phyloP scores from a whole-genome alignment of 2,329 filamentous ascomycete genomes.

The Graphium sp. region DNA sequence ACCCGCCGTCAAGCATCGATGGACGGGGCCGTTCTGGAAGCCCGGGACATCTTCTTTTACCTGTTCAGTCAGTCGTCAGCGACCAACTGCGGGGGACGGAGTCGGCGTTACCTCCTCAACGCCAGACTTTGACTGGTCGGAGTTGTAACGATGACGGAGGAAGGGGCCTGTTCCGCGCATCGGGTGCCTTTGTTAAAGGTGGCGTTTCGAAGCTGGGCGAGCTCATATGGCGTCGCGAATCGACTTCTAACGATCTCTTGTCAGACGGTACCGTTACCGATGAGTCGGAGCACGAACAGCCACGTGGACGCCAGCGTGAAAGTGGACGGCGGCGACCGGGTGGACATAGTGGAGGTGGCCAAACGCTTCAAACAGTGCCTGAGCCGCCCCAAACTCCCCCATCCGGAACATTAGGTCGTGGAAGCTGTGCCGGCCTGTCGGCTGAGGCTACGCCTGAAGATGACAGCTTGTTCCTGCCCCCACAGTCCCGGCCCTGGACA shows the following conservation, averaged over 20 bases:
- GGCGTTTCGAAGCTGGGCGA: conserved; percentile 39
- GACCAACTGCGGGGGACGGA: conserved; percentile 16
- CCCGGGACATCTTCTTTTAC: conserved; percentile 17
- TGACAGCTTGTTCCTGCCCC: no score
- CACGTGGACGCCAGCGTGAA: conserved; percentile 21
- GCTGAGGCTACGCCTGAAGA: no score
- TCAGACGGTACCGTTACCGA: conserved; percentile 24
- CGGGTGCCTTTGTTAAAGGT: conserved; percentile 45
- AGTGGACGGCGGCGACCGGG: no score
- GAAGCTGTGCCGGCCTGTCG: no score
- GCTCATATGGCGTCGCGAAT: conserved; percentile 35
- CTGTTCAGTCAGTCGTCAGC: conserved; percentile 24
- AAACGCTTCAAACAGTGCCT: no score
- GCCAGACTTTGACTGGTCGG: conserved; percentile 2
- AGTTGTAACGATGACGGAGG: conserved; percentile 31
- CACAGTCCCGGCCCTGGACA: no score
- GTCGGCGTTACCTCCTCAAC: no score
- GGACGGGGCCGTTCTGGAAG: conserved; percentile 16
- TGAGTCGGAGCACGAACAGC: conserved; percentile 28
- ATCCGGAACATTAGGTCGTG: no score
- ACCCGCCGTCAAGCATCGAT: neutral
- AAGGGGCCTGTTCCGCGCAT: conserved; percentile 54
- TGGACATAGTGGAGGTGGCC: no score
- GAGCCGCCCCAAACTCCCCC: no score
- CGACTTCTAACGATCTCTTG: conserved; percentile 11